Evolutionary conservation across 2,329 filamentous ascomycete species (phyloP), one percentile per base, ranked within the genome.

Genomic region (Monilinia aucupariae): DNA sequence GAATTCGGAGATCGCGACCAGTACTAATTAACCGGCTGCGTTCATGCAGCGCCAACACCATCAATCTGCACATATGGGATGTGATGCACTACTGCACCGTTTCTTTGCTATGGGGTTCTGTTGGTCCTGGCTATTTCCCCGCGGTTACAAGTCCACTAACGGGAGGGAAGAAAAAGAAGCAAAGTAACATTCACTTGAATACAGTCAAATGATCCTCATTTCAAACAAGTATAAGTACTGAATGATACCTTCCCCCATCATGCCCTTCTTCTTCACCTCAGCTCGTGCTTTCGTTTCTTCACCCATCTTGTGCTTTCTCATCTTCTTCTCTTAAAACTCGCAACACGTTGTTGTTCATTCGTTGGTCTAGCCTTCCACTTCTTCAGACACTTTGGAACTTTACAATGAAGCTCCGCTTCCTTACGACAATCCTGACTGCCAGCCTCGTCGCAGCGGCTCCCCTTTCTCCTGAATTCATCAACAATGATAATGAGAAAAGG

Each of bases 371-470:
- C 6, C 27, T 30, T 7, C 15, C 10, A 47, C 10, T 17, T 17
- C n/a, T 13, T 25, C 25, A 47, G 27, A 47, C 27, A 27, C 13
- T 8, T 12, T 41, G 22, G 22, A 0, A 34, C 8, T n/a, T 43
- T 37, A 54, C 12, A 20, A 64, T 61, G 56, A 59, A 64, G 60
- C 52, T 62, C 43, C 37, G 17, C 27, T 34, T 32, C 22, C 34
- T 59, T 32, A 22, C 61, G 4, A 49, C 45, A 15, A 15, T 66
- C 22, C 61, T 64, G 37, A 49, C 69, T 50, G 30, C 67, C 20
- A 50, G 63, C n/a, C 63, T 71, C 34, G 43, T 59, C 1, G 43
- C 65, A 37, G 60, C 67, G 30, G 66, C 61, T 13, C 65, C 69
- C 17, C 34, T 53, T 13, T 41, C 56, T 4, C 12, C 48, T 3